Base-by-base conservation (phyloP, 805 yeast genomes). In the Nakazawaea pomicola region DNA sequence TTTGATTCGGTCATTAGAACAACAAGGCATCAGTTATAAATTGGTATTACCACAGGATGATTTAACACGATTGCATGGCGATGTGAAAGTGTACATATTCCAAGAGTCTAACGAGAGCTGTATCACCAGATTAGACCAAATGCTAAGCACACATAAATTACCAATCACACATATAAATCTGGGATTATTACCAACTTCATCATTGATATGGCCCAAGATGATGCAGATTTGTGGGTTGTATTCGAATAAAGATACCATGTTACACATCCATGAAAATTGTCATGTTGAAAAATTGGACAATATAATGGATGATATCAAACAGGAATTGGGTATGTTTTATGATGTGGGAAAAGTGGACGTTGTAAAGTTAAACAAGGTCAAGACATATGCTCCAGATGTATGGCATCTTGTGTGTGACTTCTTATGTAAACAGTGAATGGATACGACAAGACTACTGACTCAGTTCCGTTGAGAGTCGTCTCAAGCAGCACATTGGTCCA, bases 371-470 rank as follows among this genome's bases (percentile, higher is more conserved):
- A 87, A 83, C 47, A 73, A 65, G 49, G 84, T 88, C 41, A 88
- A 87, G 61, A 83, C 91, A 0, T 87, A 80, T 67, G 95, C 95
- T 0, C 96, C 96, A 0, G 91, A 83, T 36, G 78, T 88, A 2
- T 81, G 85, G 81, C 96, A 87, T 50, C 63, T 84, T 2, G 84
- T 85, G 34, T 64, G 71, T 3, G 83, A 77, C 38, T 36, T 31
- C 35, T 12, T 16, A 7, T 12, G 27, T 24, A 23, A 24, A 34
- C 8, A 15, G 25, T 23, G 25, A 23, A 8, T 7, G 10, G 7
- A 23, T 10, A 23, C 25, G 25, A 23, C n/a, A n/a, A n/a, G n/a
- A n/a, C n/a, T n/a, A n/a, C n/a, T n/a, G n/a, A n/a, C n/a, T n/a
- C n/a, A n/a, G n/a, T n/a, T n/a, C n/a, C n/a, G n/a, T n/a, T n/a